phyloP scores from a whole-genome alignment of 768 basidiomycete genomes.

The Gymnopilus dilepis region DNA sequence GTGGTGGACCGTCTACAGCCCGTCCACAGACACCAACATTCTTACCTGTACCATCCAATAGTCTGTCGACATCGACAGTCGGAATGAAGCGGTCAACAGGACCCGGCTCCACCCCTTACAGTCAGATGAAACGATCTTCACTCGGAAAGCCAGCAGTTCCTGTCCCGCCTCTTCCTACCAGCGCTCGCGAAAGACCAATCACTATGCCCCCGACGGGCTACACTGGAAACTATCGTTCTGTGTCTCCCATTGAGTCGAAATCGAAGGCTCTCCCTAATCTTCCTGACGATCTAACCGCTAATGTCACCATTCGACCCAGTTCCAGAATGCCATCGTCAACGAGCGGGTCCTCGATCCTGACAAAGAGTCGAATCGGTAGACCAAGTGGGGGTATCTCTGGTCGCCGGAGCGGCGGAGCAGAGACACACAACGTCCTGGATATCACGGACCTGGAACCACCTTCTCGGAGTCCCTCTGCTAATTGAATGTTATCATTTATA shows the following conservation, averaged over 20 bases:
- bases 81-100: constrained; percentile 67
- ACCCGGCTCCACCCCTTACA: constrained; percentile 46
- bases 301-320: constrained; percentile 52
- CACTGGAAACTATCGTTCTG: constrained; percentile 28
- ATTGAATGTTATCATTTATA: constrained; percentile 5
- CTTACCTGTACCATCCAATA: constrained; percentile 67
- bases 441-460: constrained; percentile 37
- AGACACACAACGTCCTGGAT: constrained; percentile 28
- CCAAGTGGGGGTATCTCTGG: constrained; percentile 42
- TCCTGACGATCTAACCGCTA: constrained; percentile 43
- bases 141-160: constrained; percentile 52
- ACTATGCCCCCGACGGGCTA: constrained; percentile 41
- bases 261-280: constrained; percentile 44
- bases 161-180: constrained; percentile 34
- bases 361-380: constrained; percentile 57
- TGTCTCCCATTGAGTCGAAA: constrained; percentile 34
- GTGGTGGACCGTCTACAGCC: constrained; percentile 66
- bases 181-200: constrained; percentile 38
- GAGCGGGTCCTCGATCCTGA: constrained; percentile 37
- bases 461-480: constrained; percentile 26
- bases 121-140: constrained; percentile 63
- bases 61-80: constrained; percentile 47
- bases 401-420: constrained; percentile 32
- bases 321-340: constrained; percentile 46
- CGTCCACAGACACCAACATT: constrained; percentile 80